phyloP scores from a whole-genome alignment of 169 alveolate species.

The Besnoitia besnoiti region DNA sequence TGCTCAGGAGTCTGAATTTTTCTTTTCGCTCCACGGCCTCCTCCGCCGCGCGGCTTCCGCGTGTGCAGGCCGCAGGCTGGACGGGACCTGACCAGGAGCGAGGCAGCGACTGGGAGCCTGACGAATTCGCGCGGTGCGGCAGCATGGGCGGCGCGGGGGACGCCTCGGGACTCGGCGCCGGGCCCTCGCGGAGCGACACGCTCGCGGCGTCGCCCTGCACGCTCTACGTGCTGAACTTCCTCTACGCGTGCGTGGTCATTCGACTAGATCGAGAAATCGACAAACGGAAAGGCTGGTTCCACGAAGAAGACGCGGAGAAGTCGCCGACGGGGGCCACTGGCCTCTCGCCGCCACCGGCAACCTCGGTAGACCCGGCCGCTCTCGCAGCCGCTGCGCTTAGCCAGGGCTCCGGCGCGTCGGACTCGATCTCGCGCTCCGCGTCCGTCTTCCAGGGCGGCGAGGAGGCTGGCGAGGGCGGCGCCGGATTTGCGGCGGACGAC shows the following conservation, averaged over 20 bases:
- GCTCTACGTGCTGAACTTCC: background rate
- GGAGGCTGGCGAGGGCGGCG: background rate
- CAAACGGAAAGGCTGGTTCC: background rate
- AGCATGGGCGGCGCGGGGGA: too few relatives aligned
- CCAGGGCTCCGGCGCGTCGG: background rate
- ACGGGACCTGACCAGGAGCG: background rate
- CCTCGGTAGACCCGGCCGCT: background rate
- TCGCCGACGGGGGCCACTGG: background rate
- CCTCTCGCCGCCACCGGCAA: background rate
- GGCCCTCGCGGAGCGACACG: background rate
- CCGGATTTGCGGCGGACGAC: background rate
- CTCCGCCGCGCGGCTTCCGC: background rate
- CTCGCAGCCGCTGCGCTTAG: background rate
- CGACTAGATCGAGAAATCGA: background rate
- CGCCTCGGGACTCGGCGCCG: background rate
- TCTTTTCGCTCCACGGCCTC: background rate
- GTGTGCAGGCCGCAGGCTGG: background rate
- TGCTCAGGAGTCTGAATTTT: background rate
- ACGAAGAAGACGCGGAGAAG: background rate
- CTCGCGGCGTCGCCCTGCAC: background rate
- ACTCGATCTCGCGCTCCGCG: too few relatives aligned
- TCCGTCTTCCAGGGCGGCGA: background rate
- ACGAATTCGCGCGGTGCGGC: background rate
- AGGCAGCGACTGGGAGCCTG: background rate
- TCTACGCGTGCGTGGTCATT: background rate